Conservation (phyloP, 805 yeast species). For the Wickerhamiella musiphila region DNA sequence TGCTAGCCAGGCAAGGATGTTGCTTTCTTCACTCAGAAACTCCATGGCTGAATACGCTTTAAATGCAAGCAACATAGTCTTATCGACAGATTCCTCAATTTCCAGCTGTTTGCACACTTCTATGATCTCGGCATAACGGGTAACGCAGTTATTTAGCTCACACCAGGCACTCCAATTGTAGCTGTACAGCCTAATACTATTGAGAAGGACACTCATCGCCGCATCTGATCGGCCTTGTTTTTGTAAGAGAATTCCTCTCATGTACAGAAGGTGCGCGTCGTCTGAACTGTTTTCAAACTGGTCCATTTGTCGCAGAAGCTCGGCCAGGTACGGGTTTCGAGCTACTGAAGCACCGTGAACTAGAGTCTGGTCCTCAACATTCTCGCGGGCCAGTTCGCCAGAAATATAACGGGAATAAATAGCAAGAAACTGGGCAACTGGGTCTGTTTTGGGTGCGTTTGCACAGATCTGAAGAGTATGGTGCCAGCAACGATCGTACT, state of each 20-base stretch:
- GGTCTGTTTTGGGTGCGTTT: conserved; percentile 27
- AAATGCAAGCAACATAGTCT: conserved; percentile 36
- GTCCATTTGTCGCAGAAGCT: conserved; percentile 28
- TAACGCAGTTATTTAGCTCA: conserved; percentile 48
- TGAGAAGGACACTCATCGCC: conserved; percentile 46
- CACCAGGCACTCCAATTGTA: conserved; percentile 91
- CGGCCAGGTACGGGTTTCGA: conserved; percentile 20
- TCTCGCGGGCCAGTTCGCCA: conserved; percentile 61
- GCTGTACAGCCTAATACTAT: conserved; percentile 52
- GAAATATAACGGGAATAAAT: conserved; percentile 53
- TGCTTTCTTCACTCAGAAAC: conserved; percentile 34
- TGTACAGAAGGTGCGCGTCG: conserved; percentile 50
- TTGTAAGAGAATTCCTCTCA: conserved; percentile 50
- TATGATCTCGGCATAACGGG: conserved; percentile 12
- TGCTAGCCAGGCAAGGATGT: conserved; percentile 34
- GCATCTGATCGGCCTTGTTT: conserved; percentile 40
- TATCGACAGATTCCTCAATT: conserved; percentile 6
- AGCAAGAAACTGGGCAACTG: conserved; percentile 32
- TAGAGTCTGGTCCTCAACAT: conserved; percentile 52
- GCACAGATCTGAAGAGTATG: conserved; percentile 30
- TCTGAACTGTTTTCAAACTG: too few species aligned
- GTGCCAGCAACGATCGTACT: conserved; percentile 61
- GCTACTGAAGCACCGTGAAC: conserved; percentile 18
- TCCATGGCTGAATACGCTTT: conserved; percentile 57
- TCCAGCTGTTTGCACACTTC: conserved; percentile 3